phyloP scores from a whole-genome alignment of 768 basidiomycete species.

The Saitozyma sp. region DNA sequence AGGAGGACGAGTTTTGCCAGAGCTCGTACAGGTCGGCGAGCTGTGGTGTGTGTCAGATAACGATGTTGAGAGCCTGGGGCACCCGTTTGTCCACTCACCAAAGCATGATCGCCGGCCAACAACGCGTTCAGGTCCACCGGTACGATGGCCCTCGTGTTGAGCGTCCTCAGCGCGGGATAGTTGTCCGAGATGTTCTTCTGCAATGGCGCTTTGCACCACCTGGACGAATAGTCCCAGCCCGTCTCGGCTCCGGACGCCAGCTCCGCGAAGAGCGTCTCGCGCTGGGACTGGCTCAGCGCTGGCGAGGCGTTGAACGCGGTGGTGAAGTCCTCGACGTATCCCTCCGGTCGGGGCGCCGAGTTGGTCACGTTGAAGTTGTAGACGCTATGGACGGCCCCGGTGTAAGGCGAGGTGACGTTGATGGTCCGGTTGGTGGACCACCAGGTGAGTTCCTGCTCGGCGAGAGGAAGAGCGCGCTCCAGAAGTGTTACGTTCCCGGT shows the following conservation, averaged over 20 bases:
- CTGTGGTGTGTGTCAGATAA: conserved; percentile 55
- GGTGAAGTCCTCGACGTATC: conserved; percentile 65
- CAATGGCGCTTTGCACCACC: conserved; percentile 56
- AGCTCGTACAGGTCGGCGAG: conserved; percentile 48
- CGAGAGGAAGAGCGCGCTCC: conserved; percentile 74
- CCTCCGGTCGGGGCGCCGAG: conserved; percentile 82
- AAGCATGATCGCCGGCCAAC: conserved; percentile 60
- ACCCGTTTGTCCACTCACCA: conserved; percentile 4
- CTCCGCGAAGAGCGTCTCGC: conserved; percentile 74
- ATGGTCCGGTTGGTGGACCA: conserved; percentile 73
- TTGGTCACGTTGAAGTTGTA: conserved; percentile 69
- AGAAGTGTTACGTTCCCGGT: conserved; percentile 76
- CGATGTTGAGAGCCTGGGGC: conserved; percentile 1
- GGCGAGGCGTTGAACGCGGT: conserved; percentile 66
- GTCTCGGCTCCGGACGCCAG: conserved; percentile 85
- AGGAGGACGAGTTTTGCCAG: conserved; percentile 26
- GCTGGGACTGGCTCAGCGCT: conserved; percentile 63
- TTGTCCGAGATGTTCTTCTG: conserved; percentile 54
- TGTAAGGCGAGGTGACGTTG: conserved; percentile 47
- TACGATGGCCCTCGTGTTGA: conserved; percentile 70
- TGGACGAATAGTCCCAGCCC: conserved; percentile 54
- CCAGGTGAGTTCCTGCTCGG: conserved; percentile 79
- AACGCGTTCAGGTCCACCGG: conserved; percentile 82
- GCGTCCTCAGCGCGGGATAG: conserved; percentile 64
- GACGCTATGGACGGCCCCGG: conserved; percentile 61